Base-by-base conservation (phyloP, 352 stramenopile genomes). In the Globisporangium irregulare region DNA sequence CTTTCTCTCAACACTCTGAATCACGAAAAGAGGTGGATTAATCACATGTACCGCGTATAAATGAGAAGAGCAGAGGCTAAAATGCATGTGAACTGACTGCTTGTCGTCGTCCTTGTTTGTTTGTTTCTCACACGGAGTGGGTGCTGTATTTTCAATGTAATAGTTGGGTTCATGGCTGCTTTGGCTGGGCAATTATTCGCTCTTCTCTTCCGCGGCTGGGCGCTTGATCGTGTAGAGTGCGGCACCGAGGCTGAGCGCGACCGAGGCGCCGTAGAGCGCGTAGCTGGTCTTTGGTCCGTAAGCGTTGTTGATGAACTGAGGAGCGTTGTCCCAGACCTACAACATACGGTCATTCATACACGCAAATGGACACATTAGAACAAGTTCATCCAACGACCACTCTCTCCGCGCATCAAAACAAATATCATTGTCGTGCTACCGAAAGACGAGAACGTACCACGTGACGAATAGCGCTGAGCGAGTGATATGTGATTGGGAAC, bases 401-500 rank as follows among this genome's bases (percentile, higher is more conserved):
- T 24, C 32, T 58, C 14, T n/a, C 27, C 6, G 27, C 20, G 20
- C 7, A n/a, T 29, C 50, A 56, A 4, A 27, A 8, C 48, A 32
- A 27, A 36, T 36, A 36, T 36, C 32, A 36, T 36, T 6, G 32
- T 9, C 4, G 32, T 7, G 32, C 32, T 36, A 36, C 1, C 32
- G 32, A 36, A 36, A 36, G 6, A 36, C 29, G 5, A 36, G 32
- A 29, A 71, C 76, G 24, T 70, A 87, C 80, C 63, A 94, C 83
- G 79, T 99, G 95, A 53, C 97, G 89, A 10, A 86, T 69, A 6
- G 78, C 96, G 41, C 80, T 89, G 29, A 98, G 76, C 71, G 89
- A 93, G 89, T 99, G 97, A 77, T 98, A 98, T 8, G 86, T 82
- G 18, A 98, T 59, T 0, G 97, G 94, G 79, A 98, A 99, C 14